Evolutionary conservation across 805 yeast species (phyloP).

Genomic region (Teunomyces stri): DNA sequence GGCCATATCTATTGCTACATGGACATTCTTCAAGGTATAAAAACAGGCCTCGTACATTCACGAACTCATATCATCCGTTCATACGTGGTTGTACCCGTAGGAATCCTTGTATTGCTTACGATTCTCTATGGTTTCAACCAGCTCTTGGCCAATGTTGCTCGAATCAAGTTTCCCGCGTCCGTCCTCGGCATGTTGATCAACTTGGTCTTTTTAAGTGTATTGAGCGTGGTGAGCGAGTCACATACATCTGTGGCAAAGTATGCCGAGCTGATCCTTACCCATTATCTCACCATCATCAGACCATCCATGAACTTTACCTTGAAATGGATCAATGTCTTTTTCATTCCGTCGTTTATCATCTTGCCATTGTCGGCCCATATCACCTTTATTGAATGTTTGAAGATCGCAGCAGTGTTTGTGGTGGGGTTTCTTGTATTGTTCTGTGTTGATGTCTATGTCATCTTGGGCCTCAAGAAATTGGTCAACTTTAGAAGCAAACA

Average conservation of each 20-base stretch:
- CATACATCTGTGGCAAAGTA: slow-evolving; percentile 16
- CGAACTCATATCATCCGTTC: slow-evolving; percentile 36
- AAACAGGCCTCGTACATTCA: slow-evolving; percentile 33
- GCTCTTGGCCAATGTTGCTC: slow-evolving; percentile 40
- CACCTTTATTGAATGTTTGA: slow-evolving; percentile 64
- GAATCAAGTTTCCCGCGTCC: slow-evolving; percentile 64
- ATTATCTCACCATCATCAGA: slow-evolving; percentile 41
- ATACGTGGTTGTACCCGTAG: slow-evolving; percentile 48
- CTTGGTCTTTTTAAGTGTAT: slow-evolving; percentile 43
- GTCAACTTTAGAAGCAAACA: slow-evolving; percentile 5
- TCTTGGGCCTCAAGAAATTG: slow-evolving; percentile 18
- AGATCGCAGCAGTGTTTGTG: slow-evolving; percentile 71
- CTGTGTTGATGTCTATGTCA: slow-evolving; percentile 44
- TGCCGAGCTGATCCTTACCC: slow-evolving; percentile 21
- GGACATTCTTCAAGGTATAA: slow-evolving; percentile 15
- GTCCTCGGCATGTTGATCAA: slow-evolving; percentile 67
- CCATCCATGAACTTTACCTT: slow-evolving; percentile 68
- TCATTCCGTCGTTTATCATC: slow-evolving; percentile 73
- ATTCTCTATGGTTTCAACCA: slow-evolving; percentile 54
- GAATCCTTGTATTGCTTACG: slow-evolving; percentile 43
- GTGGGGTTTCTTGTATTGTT: slow-evolving; percentile 56
- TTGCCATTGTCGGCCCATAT: slow-evolving; percentile 68
- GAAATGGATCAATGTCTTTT: slow-evolving; percentile 76
- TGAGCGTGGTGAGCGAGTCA: slow-evolving; percentile 24
- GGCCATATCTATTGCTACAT: background rate